Evolutionary conservation across 163 green algal genomes (phyloP), one percentile per base, ranked within the genome.

Genomic region (Scenedesmus sp.): DNA sequence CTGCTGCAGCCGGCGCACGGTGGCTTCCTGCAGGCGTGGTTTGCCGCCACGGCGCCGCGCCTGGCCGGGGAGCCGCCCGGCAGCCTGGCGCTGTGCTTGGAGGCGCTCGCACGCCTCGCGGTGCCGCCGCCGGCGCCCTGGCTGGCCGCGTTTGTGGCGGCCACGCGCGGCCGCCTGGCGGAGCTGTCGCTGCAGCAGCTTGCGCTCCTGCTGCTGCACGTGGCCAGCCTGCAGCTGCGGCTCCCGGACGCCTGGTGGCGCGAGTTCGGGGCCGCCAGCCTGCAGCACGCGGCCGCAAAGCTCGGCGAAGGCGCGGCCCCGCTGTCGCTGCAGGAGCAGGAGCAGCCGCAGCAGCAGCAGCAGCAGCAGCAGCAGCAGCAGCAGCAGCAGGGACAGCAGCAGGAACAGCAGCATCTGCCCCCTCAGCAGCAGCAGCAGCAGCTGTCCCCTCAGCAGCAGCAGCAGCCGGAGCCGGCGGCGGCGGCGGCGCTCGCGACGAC

Each of bases 281-380:
- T 64, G 53, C 29, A 56, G 33, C 50, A 24, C 26, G 51, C 18
- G 24, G 34, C n/a, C 10, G 22, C 24, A 60, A n/a, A n/a, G n/a
- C n/a, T n/a, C n/a, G n/a, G n/a, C n/a, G n/a, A n/a, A n/a, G n/a
- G n/a, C n/a, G n/a, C n/a, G n/a, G n/a, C n/a, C n/a, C n/a, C n/a
- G n/a, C n/a, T 94, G 57, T 51, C 90, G 7, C 87, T 93, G 85
- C 85, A 94, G 84, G 84, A 84, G 20, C 22, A 42, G 11, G 6
- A 26, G 54, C 47, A n/a, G 44, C 45, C 4, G 48, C 47, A 4
- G 20, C 36, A n/a, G 7, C 39, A 69, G 33, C n/a, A 53, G 36
- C 36, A 70, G 36, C 36, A 70, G 36, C 31, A 31, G 2, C 36
- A 69, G 60, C 60, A 69, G 60, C 31, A 31, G 29, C 10, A 53